Evolutionary conservation across 2,329 filamentous ascomycete genomes (phyloP).

Genomic region (Alternaria longipes): DNA sequence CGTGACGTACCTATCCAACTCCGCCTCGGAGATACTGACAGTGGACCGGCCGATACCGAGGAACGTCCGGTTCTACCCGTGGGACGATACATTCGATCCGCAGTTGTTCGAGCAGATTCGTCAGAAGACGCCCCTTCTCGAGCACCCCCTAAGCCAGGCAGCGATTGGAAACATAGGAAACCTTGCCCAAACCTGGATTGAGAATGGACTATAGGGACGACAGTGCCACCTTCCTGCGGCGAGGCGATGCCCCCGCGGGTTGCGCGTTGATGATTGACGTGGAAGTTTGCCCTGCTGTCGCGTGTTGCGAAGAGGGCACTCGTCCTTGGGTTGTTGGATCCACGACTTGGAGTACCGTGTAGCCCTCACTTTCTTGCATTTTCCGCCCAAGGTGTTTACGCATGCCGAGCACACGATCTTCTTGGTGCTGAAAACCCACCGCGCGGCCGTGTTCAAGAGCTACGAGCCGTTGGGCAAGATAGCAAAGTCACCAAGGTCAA

Average conservation of each 20-base stretch:
- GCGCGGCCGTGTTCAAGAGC: no score
- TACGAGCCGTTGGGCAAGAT: no score
- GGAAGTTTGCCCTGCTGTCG: neutral
- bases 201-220: neutral
- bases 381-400: no score
- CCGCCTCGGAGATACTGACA: conserved; percentile 1
- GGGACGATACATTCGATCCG: neutral
- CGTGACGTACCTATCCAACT: conserved; percentile 3
- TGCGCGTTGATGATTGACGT: neutral
- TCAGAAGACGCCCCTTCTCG: neutral
- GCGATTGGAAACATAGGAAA: neutral
- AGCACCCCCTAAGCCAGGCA: neutral
- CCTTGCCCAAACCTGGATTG: conserved; percentile 1
- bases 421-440: no score
- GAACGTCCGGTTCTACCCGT: neutral
- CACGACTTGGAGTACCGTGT: neutral
- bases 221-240: neutral
- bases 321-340: neutral
- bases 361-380: no score
- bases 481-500: no score
- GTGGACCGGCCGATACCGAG: neutral
- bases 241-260: neutral
- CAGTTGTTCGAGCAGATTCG: neutral
- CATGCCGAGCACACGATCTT: no score
- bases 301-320: neutral